These are phyloP conservation scores for Margaritispora aquatica DNA, from an alignment of 495 filamentous ascomycete genomes.

Conservation along the genomic window DNA sequence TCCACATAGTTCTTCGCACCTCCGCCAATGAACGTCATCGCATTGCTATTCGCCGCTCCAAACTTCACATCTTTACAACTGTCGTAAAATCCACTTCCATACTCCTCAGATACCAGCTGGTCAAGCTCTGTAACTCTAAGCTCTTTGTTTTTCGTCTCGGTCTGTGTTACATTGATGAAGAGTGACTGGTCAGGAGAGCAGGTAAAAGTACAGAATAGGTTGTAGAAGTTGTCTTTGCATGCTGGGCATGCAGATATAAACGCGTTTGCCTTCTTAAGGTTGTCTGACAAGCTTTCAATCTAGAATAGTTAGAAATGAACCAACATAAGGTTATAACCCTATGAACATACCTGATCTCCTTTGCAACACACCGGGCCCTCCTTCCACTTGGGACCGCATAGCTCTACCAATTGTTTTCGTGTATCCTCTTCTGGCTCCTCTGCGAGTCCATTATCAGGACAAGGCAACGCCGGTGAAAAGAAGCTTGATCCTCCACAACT, in stretches of 20 bases:
- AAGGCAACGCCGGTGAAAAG: conserved; percentile 83
- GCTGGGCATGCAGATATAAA: conserved; percentile 92
- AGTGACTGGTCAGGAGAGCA: conserved; percentile 95
- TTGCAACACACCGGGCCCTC: conserved; percentile 79
- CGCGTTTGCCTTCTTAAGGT: conserved; percentile 77
- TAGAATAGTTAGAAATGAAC: conserved; percentile 25
- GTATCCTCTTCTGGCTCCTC: conserved; percentile 60
- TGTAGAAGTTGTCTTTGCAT: conserved; percentile 95
- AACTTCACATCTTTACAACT: conserved; percentile 99
- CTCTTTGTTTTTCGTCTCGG: conserved; percentile 59
- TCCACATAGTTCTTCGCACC: conserved; percentile 84
- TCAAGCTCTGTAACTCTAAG: conserved; percentile 77
- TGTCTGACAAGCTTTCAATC: conserved; percentile 71
- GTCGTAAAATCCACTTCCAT: conserved; percentile 85
- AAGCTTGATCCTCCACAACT: conserved; percentile 85
- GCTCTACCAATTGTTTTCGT: conserved; percentile 67
- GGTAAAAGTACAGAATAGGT: conserved; percentile 95
- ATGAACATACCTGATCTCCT: conserved; percentile 61
- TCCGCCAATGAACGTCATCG: conserved; percentile 93
- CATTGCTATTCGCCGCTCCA: conserved; percentile 81
- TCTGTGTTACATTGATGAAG: conserved; percentile 88
- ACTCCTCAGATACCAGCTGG: conserved; percentile 80
- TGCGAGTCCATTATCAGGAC: conserved; percentile 86
- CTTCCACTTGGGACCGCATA: conserved; percentile 84
- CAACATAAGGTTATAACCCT: not conserved